A percentile compares a stretch with the other conserved stretches of the same genome.
Conservation (phyloP, 371 early-diverging fungal genomes). For the Fennellomyces sp. region DNA sequence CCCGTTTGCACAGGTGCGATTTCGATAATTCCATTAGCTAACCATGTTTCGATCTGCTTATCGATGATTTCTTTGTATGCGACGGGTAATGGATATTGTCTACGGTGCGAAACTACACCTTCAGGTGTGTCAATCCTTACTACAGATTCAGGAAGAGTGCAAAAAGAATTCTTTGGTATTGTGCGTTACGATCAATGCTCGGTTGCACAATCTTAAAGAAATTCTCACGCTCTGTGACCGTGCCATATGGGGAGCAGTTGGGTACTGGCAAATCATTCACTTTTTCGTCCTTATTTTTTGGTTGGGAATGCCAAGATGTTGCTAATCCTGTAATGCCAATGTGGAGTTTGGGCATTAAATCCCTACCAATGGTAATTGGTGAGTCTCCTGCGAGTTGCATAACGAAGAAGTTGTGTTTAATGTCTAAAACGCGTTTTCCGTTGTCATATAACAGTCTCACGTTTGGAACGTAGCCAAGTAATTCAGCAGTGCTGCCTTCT, state of each 20-base stretch:
- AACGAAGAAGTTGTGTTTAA: neutral
- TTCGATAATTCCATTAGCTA: slow-evolving; percentile 5
- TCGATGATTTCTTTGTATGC: neutral
- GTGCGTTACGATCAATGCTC: slow-evolving; percentile 6
- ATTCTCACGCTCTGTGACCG: neutral
- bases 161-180: slow-evolving; percentile 14
- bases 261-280: neutral
- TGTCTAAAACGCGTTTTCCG: neutral
- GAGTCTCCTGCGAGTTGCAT: neutral
- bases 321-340: neutral
- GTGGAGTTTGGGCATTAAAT: neutral
- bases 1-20: neutral
- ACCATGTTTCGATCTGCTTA: slow-evolving; percentile 8
- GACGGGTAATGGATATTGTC: slow-evolving; percentile 16
- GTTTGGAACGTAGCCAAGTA: neutral
- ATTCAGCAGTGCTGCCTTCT: neutral
- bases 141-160: slow-evolving; percentile 19
- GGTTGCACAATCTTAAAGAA: neutral
- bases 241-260: neutral
- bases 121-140: slow-evolving; percentile 7
- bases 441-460: neutral
- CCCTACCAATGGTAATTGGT: neutral
- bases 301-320: neutral
- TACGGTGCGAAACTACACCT: neutral
- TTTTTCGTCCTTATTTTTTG: neutral